Evolutionary conservation across 1,284 basidiomycete species (phyloP).

Genomic region (Lignosus rhinocerotis): DNA sequence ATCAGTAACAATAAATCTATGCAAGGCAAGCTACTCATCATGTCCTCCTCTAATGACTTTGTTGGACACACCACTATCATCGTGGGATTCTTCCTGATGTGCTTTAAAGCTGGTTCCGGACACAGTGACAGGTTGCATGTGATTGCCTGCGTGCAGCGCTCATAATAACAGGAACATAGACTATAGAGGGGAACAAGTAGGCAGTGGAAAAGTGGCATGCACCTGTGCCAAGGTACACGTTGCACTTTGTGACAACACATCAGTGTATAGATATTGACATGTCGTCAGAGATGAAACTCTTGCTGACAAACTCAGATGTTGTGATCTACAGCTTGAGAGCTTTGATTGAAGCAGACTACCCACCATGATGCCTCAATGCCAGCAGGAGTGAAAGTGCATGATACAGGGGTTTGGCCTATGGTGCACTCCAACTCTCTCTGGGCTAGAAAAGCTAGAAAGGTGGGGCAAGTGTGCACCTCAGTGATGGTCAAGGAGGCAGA

Average conservation of each 20-base stretch:
- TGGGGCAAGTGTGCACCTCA: not conserved
- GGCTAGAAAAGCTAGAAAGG: not conserved
- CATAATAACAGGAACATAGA: not conserved
- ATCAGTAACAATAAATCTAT: too few species aligned
- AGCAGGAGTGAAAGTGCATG: not conserved
- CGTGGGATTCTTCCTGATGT: too few species aligned
- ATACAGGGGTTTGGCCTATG: not conserved
- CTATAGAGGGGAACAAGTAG: not conserved
- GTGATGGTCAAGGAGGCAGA: not conserved
- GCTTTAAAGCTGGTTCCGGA: too few species aligned
- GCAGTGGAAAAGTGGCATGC: not conserved
- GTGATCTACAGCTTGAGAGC: not conserved
- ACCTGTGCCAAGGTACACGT: too few species aligned
- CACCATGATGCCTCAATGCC: not conserved
- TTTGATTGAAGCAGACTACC: not conserved
- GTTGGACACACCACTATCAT: too few species aligned
- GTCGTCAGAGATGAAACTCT: not conserved
- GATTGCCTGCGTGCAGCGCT: not conserved
- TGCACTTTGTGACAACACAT: not conserved
- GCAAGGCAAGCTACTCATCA: too few species aligned
- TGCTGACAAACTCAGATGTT: conserved; percentile 1
- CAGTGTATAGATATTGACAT: conserved; percentile 1
- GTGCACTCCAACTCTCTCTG: not conserved
- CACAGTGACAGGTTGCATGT: too few species aligned
- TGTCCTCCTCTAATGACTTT: too few species aligned